These are phyloP conservation scores for Digitaria exilis DNA, from an alignment of 202 grass and related monocot species.

Conservation along the genomic window DNA sequence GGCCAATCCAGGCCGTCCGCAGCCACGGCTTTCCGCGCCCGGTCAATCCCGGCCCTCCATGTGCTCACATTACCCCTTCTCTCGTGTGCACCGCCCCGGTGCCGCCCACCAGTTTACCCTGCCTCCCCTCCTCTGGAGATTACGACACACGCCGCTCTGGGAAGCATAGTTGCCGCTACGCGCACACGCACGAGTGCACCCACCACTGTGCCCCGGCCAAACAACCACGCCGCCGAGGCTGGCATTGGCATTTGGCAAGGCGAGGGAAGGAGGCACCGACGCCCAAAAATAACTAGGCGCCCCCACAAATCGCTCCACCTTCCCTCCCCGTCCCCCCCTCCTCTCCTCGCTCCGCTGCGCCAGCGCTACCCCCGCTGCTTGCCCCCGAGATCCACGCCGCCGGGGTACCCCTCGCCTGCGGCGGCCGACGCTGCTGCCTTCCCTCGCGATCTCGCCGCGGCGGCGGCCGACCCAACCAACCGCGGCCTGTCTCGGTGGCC, in stretches of 20 bases:
- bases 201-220: not conserved
- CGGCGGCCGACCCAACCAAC: not conserved
- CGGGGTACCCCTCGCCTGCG: not conserved
- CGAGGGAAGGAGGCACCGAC: conserved; percentile 38
- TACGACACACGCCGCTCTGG: not conserved
- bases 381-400: conserved; percentile 27
- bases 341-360: conserved; percentile 42
- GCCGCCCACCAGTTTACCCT: conserved; percentile 1
- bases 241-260: not conserved
- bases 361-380: too few relatives aligned
- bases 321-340: not conserved
- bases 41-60: not conserved
- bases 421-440: conserved; percentile 16
- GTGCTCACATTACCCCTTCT: not conserved
- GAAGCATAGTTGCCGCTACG: conserved; percentile 10
- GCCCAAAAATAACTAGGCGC: conserved; percentile 60
- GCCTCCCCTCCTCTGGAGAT: not conserved
- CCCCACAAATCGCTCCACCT: conserved; percentile 44
- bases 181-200: conserved; percentile 22
- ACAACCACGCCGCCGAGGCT: not conserved
- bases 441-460: not conserved
- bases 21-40: not conserved
- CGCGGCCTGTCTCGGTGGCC: not conserved
- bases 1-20: not conserved
- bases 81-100: not conserved